Base-by-base conservation (phyloP, 2,329 filamentous ascomycete species). In the Metarhizium brunneum region DNA sequence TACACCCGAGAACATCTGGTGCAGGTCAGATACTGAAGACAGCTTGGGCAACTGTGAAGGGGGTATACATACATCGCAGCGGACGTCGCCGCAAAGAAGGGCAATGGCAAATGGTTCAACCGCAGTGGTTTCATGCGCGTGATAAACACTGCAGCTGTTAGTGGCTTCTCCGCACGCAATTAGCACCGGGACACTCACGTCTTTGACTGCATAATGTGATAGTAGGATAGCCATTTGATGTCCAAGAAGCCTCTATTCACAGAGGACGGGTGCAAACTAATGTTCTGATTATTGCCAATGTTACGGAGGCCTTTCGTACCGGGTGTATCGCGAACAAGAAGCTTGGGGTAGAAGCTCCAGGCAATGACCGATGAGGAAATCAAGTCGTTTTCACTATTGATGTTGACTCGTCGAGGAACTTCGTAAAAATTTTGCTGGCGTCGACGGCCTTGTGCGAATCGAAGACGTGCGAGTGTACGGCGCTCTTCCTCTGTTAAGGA, bases 161-260 rank as follows among this genome's bases (percentile, higher is more conserved):
- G 56, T 51, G 52, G 20, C 47, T 53, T 11, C 5, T 13, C 29
- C 14, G 16, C 20, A 20, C 6, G 13, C 10, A 47, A 29, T 40
- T 4, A 14, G 13, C 3, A n/a, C 7, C 6, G 25, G 45, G 4
- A 6, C 30, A 77, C 75, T 80, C 81, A 80, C 85, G 89, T 73
- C 76, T 86, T 91, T 2, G 88, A 87, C 69, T 96, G 92, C 90
- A 97, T 95, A 60, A 97, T 96, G 68, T 95, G 88, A 73, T 97
- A 97, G 69, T 96, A 99, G 0, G 89, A 94, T 48, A 99, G 75
- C 84, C 90, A 97, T 65, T 85, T 86, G 43, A 91, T 74, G 45
- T 84, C 82, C 50, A 77, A 74, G 57, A 76, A 76, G 7, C 78
- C 81, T 66, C 91, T 91, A 69, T 97, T 97, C 61, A 99, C 89